These are phyloP conservation scores for Trichoderma breve DNA, from an alignment of 2,329 filamentous ascomycete species.

Conservation along the genomic window DNA sequence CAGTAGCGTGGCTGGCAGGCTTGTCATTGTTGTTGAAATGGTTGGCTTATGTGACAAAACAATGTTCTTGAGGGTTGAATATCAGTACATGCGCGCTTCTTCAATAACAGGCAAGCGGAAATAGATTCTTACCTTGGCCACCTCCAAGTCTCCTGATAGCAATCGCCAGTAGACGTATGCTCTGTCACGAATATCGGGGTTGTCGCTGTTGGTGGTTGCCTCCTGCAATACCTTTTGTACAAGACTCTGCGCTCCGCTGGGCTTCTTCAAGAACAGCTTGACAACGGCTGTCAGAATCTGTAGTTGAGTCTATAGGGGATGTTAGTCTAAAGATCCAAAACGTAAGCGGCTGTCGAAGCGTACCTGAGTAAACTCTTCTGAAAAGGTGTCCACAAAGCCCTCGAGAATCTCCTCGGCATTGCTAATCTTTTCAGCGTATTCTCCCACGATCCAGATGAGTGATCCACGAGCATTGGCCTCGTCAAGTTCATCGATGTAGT, in stretches of 20 bases:
- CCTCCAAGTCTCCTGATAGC: slow-evolving; percentile 83
- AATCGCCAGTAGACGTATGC: slow-evolving; percentile 99
- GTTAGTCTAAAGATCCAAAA: slow-evolving; percentile 3
- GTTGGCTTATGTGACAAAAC: slow-evolving; percentile 91
- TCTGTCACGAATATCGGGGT: slow-evolving; percentile 93
- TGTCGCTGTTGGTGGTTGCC: slow-evolving; percentile 93
- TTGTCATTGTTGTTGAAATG: slow-evolving; percentile 91
- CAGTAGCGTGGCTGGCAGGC: slow-evolving; percentile 76
- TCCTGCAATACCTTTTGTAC: slow-evolving; percentile 93
- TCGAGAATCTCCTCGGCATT: slow-evolving; percentile 94
- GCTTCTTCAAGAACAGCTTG: slow-evolving; percentile 96
- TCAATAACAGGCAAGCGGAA: background rate
- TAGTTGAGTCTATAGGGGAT: slow-evolving; percentile 71
- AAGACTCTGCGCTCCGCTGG: slow-evolving; percentile 82
- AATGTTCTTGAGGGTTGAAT: slow-evolving; percentile 57
- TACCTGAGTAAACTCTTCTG: slow-evolving; percentile 93
- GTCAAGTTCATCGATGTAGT: slow-evolving; percentile 95
- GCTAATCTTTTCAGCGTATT: slow-evolving; percentile 98
- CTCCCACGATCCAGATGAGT: slow-evolving; percentile 97
- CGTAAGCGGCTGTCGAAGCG: slow-evolving; percentile 28
- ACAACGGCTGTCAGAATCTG: slow-evolving; percentile 97
- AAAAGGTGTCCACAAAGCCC: slow-evolving; percentile 89
- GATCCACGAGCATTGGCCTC: slow-evolving; percentile 88
- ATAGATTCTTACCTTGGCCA: slow-evolving; percentile 68
- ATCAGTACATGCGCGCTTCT: background rate